Conservation (phyloP, 495 filamentous ascomycete genomes). For the Neurospora intermedia region DNA sequence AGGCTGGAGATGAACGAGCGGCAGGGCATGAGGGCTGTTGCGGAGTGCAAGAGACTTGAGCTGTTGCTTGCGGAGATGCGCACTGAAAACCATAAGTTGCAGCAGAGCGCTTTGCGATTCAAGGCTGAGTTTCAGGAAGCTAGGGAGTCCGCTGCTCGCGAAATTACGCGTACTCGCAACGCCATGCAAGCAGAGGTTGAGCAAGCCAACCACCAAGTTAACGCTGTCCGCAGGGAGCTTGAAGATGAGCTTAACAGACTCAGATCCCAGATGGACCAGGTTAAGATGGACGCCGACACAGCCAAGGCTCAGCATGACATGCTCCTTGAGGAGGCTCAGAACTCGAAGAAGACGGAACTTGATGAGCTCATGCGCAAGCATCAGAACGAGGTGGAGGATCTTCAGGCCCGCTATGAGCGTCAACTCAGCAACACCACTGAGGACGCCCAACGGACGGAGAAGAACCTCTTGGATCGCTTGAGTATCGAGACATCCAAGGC, state of each 20-base stretch:
- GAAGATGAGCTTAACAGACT: conserved; percentile 61
- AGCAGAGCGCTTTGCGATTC: conserved; percentile 53
- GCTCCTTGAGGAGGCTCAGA: conserved; percentile 63
- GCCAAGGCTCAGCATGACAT: conserved; percentile 62
- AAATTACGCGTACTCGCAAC: conserved; percentile 66
- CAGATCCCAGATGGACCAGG: conserved; percentile 58
- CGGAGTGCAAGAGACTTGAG: conserved; percentile 53
- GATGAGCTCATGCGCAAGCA: conserved; percentile 59
- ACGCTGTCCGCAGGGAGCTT: conserved; percentile 64
- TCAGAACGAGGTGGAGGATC: conserved; percentile 58
- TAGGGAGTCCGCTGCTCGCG: conserved; percentile 59
- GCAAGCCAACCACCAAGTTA: conserved; percentile 69
- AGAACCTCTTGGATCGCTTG: conserved; percentile 58
- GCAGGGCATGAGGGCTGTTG: conserved; percentile 49
- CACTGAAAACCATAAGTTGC: conserved; percentile 56
- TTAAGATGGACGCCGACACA: conserved; percentile 62
- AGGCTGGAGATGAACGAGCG: conserved; percentile 65
- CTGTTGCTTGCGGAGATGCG: conserved; percentile 52
- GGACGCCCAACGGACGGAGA: conserved; percentile 59
- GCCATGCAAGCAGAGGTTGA: conserved; percentile 75
- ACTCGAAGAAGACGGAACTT: conserved; percentile 50
- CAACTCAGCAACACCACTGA: conserved; percentile 59
- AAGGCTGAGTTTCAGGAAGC: conserved; percentile 78
- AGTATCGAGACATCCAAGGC: conserved; percentile 69
- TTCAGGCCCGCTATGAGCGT: conserved; percentile 59